Percentiles rank a stretch among this genome's conserved stretches.
These are phyloP conservation scores for Scheffersomyces quercinus DNA, from an alignment of 1,139 yeast genomes.

Conservation along the genomic window DNA sequence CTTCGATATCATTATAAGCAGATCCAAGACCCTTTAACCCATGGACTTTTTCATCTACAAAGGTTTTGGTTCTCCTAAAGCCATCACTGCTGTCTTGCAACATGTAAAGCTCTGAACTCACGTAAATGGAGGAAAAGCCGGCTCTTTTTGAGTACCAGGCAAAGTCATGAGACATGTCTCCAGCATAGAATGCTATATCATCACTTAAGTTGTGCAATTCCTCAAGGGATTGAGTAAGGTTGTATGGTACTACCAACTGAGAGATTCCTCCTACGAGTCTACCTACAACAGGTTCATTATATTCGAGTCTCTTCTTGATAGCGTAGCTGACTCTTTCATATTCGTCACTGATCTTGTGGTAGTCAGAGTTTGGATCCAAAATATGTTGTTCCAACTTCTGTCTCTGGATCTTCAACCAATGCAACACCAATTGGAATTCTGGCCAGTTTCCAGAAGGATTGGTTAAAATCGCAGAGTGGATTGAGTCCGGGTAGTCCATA, in stretches of 20 bases:
- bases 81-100: conserved; percentile 66
- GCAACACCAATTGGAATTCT: conserved; percentile 49
- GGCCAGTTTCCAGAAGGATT: conserved; percentile 31
- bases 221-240: conserved; percentile 49
- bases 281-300: conserved; percentile 55
- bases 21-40: conserved; percentile 57
- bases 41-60: conserved; percentile 63
- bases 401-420: conserved; percentile 43
- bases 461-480: conserved; percentile 54
- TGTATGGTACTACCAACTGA: conserved; percentile 55
- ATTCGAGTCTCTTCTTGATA: conserved; percentile 59
- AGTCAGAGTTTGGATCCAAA: conserved; percentile 24
- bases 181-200: conserved; percentile 78
- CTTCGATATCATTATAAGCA: conserved; percentile 62
- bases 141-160: conserved; percentile 92
- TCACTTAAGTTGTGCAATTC: conserved; percentile 79
- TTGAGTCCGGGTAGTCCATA: conserved; percentile 65
- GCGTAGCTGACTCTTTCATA: conserved; percentile 59
- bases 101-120: conserved; percentile 77
- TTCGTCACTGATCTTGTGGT: conserved; percentile 42
- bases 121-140: conserved; percentile 68
- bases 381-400: conserved; percentile 33
- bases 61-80: conserved; percentile 57
- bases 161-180: conserved; percentile 80
- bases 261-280: conserved; percentile 52